Percentiles rank a stretch among this genome's conserved stretches.
phyloP scores from a whole-genome alignment of 805 yeast species.

The Wickerhamiella spandovensis region DNA sequence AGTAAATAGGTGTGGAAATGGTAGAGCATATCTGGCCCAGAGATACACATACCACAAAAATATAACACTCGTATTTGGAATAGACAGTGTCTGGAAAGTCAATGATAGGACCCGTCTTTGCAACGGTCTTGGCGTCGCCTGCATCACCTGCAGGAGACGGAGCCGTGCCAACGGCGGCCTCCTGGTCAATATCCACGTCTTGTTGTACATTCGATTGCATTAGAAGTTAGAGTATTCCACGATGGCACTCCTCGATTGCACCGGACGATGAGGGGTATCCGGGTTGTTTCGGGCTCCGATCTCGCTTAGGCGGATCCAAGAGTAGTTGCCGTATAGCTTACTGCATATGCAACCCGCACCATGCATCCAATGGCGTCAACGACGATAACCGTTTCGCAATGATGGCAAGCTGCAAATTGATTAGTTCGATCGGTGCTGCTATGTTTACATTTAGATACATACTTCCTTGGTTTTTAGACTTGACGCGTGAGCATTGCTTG shows the following conservation, averaged over 20 bases:
- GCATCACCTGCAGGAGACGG: neutral
- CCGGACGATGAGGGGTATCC: neutral
- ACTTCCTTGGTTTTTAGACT: too few species aligned
- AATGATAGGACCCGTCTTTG: neutral
- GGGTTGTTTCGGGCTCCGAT: neutral
- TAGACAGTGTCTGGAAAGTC: neutral
- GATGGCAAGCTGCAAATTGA: too few species aligned
- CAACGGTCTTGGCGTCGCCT: neutral
- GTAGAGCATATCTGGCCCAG: constrained; percentile 32
- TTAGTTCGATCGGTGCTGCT: too few species aligned
- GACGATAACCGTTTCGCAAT: too few species aligned
- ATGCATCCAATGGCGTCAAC: too few species aligned
- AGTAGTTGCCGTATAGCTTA: neutral
- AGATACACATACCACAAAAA: neutral
- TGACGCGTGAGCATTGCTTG: too few species aligned
- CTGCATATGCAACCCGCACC: neutral
- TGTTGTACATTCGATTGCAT: neutral
- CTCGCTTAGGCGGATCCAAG: neutral
- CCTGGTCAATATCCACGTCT: neutral
- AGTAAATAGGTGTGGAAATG: constrained; percentile 62
- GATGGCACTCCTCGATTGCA: neutral
- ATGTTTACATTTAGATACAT: too few species aligned
- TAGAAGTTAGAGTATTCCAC: too few species aligned
- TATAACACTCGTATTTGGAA: neutral
- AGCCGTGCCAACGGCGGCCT: neutral